A percentile compares a stretch with the other conserved stretches of the same genome.
Evolutionary conservation across 768 basidiomycete genomes (phyloP).

Genomic region (Hygrophorus russula): DNA sequence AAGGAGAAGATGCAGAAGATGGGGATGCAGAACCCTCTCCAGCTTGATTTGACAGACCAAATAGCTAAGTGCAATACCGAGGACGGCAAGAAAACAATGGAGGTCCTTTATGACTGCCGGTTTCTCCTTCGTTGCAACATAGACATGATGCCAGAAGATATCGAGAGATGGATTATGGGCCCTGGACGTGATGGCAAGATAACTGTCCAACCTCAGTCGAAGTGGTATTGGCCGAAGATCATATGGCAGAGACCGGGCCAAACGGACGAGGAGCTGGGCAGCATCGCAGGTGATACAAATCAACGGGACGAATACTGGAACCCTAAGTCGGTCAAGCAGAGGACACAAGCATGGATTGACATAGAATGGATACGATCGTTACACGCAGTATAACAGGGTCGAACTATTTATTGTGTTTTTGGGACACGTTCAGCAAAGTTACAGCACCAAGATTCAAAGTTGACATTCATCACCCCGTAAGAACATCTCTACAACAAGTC

Average conservation of each 20-base stretch:
- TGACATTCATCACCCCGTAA: background rate
- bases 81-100: slow-evolving; percentile 8
- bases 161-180: slow-evolving; percentile 19
- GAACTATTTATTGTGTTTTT: too few species aligned
- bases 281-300: background rate
- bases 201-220: slow-evolving; percentile 24
- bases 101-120: slow-evolving; percentile 54
- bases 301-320: background rate
- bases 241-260: slow-evolving; percentile 15
- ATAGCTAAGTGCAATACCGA: slow-evolving; percentile 1
- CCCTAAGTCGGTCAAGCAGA: background rate
- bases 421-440: too few species aligned
- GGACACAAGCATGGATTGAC: slow-evolving; percentile 1
- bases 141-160: slow-evolving; percentile 25
- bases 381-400: background rate
- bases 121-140: slow-evolving; percentile 44
- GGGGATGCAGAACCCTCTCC: slow-evolving; percentile 17
- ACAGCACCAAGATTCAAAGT: too few species aligned
- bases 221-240: slow-evolving; percentile 40
- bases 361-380: slow-evolving; percentile 4
- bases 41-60: slow-evolving; percentile 31
- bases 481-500: too few species aligned
- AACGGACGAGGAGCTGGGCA: background rate
- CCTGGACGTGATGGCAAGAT: slow-evolving; percentile 14
- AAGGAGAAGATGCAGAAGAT: slow-evolving; percentile 18